These are phyloP conservation scores for Ambispora gerdemannii DNA, from an alignment of 192 early-diverging fungal species.

Conservation along the genomic window DNA sequence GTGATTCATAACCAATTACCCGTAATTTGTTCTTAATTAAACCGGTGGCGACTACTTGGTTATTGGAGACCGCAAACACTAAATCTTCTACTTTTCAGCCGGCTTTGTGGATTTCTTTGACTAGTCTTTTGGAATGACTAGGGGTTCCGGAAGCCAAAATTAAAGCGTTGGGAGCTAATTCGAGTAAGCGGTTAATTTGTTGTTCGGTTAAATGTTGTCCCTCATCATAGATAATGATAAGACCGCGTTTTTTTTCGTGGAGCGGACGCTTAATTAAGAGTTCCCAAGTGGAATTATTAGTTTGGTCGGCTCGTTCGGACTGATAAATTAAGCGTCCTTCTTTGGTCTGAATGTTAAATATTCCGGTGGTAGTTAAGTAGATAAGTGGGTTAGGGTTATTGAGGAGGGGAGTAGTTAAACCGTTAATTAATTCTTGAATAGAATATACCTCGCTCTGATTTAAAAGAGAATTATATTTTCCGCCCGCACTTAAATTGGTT, in stretches of 20 bases:
- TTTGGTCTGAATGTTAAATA: not conserved
- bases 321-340: not conserved
- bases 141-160: not conserved
- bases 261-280: not conserved
- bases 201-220: not conserved
- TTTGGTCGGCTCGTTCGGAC: not conserved
- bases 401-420: not conserved
- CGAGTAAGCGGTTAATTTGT: not conserved
- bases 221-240: constrained; percentile 3
- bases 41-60: not conserved
- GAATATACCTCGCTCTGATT: not conserved
- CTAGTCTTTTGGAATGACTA: not conserved
- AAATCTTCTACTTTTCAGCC: not conserved
- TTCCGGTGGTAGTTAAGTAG: not conserved
- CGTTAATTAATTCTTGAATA: not conserved
- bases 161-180: not conserved
- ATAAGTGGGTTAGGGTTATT: not conserved
- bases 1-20: not conserved
- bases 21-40: not conserved
- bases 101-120: not conserved
- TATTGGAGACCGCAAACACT: not conserved
- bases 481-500: not conserved
- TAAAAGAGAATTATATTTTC: not conserved
- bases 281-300: not conserved
- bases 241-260: not conserved